These are phyloP conservation scores for Paramecium caudatum DNA, from an alignment of 73 alveolate genomes.

Conservation along the genomic window DNA sequence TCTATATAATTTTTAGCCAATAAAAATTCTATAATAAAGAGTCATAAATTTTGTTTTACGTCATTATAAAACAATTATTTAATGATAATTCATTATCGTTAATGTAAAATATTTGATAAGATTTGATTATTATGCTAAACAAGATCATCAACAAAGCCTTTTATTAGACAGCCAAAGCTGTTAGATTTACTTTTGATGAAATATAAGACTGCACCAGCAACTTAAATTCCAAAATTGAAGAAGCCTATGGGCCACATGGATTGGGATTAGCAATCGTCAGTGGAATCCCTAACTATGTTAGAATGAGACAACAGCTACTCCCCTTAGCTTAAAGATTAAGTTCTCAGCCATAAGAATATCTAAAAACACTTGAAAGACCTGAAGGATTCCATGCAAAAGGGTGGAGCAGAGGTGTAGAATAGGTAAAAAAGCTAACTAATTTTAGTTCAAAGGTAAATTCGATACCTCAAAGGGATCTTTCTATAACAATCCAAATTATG, in stretches of 20 bases:
- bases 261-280: constrained; percentile 80
- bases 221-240: constrained; percentile 78
- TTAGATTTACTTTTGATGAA: constrained; percentile 27
- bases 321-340: constrained; percentile 84
- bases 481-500: constrained; percentile 85
- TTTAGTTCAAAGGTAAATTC: constrained; percentile 80
- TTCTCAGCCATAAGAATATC: constrained; percentile 73
- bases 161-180: constrained; percentile 29
- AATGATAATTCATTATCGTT: no score
- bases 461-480: constrained; percentile 87
- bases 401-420: constrained; percentile 91
- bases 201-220: constrained; percentile 34
- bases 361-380: constrained; percentile 78
- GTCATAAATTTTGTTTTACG: no score
- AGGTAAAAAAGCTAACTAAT: not conserved
- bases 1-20: no score
- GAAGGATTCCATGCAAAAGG: constrained; percentile 80
- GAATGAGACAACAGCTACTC: constrained; percentile 75
- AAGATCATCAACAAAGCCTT: not conserved
- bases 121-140: constrained; percentile 42
- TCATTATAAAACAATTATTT: no score
- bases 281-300: constrained; percentile 79
- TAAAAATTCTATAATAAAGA: no score
- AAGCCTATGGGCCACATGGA: constrained; percentile 82
- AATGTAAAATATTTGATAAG: constrained; percentile 29